These are phyloP conservation scores for Alternaria gaisen DNA, from an alignment of 2,329 filamentous ascomycete species.

Conservation along the genomic window DNA sequence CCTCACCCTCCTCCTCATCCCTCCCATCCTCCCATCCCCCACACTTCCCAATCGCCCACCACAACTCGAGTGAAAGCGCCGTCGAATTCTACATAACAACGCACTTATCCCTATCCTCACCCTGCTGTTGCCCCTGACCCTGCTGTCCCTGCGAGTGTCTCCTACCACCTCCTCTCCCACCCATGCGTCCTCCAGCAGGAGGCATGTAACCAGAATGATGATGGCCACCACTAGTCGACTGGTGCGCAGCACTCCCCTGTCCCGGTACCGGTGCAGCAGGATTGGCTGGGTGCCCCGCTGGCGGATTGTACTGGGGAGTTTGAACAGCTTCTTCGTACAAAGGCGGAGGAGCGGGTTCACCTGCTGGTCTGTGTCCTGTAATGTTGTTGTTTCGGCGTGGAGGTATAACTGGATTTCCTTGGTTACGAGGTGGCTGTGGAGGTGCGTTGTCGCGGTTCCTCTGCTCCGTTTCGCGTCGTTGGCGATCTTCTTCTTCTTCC, in stretches of 20 bases:
- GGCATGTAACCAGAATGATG: constrained; percentile 8
- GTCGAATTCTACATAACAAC: constrained; percentile 42
- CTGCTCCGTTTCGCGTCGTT: constrained; percentile 67
- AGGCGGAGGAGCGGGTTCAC: constrained; percentile 67
- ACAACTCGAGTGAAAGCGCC: neutral
- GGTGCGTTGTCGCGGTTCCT: constrained; percentile 54
- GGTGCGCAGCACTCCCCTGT: constrained; percentile 37
- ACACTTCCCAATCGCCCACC: neutral
- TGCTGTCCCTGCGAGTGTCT: neutral
- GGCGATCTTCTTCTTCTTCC: constrained; percentile 87
- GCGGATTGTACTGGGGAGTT: constrained; percentile 64
- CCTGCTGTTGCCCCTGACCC: neutral
- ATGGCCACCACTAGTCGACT: constrained; percentile 17
- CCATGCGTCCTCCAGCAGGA: constrained; percentile 28
- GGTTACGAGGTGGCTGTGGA: constrained; percentile 51
- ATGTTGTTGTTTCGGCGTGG: constrained; percentile 53
- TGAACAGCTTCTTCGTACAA: constrained; percentile 71
- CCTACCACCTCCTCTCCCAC: neutral
- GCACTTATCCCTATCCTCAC: constrained; percentile 44
- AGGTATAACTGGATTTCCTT: constrained; percentile 57
- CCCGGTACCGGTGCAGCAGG: constrained; percentile 42
- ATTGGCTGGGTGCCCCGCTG: constrained; percentile 56
- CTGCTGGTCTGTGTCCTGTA: constrained; percentile 47
- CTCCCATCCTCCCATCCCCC: neutral
- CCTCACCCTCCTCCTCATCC: no score